Conservation (phyloP, 2,329 filamentous ascomycete species). For the Epichloe bromicola region DNA sequence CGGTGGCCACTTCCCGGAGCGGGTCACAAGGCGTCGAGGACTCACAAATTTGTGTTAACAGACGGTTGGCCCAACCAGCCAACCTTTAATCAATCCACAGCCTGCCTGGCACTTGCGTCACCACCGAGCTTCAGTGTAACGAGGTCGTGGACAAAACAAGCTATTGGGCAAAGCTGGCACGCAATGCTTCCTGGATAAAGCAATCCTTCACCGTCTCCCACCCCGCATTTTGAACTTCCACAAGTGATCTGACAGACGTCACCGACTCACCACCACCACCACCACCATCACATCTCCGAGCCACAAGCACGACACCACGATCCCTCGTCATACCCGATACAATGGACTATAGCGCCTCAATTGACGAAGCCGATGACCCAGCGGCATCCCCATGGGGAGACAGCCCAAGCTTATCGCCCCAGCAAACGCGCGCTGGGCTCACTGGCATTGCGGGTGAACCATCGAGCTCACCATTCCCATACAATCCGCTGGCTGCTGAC, state of each 20-base stretch:
- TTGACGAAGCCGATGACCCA: constrained; percentile 40
- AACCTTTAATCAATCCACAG: neutral
- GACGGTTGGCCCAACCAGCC: no score
- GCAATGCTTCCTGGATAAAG: constrained; percentile 2
- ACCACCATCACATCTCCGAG: neutral
- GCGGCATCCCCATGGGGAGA: constrained; percentile 43
- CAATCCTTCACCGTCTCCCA: neutral
- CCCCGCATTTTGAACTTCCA: neutral
- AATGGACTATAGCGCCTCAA: constrained; percentile 48
- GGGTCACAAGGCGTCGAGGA: no score
- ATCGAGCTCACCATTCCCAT: constrained; percentile 30
- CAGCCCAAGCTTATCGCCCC: constrained; percentile 38
- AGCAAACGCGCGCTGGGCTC: constrained; percentile 31
- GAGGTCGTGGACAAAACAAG: neutral
- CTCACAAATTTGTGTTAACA: no score
- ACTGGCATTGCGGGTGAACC: constrained; percentile 26
- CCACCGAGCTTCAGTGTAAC: neutral
- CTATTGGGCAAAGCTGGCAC: neutral
- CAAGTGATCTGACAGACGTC: neutral
- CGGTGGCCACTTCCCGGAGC: no score
- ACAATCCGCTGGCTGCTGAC: constrained; percentile 28
- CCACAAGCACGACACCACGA: neutral
- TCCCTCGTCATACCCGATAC: constrained; percentile 2
- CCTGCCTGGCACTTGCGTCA: constrained; percentile 3
- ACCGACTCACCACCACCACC: neutral